A percentile compares a stretch with the other conserved stretches of the same genome.
Evolutionary conservation across 257 asterid genomes (phyloP).

Genomic region (Pogostemon cablin): DNA sequence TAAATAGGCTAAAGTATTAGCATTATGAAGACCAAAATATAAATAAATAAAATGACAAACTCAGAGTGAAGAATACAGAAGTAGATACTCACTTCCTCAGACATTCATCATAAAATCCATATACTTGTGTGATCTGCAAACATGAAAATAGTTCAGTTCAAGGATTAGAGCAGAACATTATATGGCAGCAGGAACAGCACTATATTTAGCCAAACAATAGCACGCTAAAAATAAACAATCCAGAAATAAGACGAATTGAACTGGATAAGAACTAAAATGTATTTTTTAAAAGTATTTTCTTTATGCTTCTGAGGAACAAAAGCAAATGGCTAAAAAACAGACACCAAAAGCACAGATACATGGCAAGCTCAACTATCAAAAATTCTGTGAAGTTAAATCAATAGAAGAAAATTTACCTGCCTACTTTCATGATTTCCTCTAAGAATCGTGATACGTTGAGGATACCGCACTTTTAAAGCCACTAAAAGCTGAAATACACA

Average conservation of each 20-base stretch:
- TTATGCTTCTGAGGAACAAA: background rate
- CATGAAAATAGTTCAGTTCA: conserved; percentile 26
- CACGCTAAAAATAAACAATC: background rate
- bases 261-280: conserved; percentile 15
- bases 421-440: conserved; percentile 81
- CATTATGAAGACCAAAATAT: conserved; percentile 10
- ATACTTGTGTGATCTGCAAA: conserved; percentile 82
- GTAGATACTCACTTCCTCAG: conserved; percentile 73
- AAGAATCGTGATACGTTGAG: conserved; percentile 73
- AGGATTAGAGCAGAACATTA: background rate
- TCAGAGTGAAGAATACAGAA: background rate
- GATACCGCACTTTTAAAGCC: conserved; percentile 71
- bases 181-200: background rate
- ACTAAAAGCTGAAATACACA: conserved; percentile 59
- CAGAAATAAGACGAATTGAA: conserved; percentile 1
- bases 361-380: conserved; percentile 2
- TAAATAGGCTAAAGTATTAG: conserved; percentile 21
- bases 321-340: background rate
- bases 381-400: background rate
- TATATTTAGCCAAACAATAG: conserved; percentile 7
- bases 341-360: background rate
- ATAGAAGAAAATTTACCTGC: conserved; percentile 45
- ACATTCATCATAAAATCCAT: conserved; percentile 89
- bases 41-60: background rate
- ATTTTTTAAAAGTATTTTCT: background rate